Conservation (phyloP, 768 basidiomycete genomes). For the Mycena albidolilacea region DNA sequence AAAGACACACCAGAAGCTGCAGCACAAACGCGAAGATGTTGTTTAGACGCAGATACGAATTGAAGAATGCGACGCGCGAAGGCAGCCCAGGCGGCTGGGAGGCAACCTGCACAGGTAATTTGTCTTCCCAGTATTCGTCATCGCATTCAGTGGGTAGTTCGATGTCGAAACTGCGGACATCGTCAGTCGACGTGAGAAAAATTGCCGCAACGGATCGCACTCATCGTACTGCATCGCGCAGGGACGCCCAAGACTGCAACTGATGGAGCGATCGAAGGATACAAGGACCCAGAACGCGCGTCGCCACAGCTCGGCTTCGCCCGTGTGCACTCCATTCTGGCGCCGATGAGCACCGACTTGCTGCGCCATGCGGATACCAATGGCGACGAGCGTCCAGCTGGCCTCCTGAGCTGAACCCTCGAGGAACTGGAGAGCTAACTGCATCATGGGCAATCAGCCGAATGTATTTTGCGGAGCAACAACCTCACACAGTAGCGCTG, state of each 20-base stretch:
- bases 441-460: slow-evolving; percentile 2
- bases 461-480: not conserved
- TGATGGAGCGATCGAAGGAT: slow-evolving; percentile 62
- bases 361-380: slow-evolving; percentile 48
- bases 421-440: slow-evolving; percentile 70
- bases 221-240: not conserved
- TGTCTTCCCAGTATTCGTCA: not conserved
- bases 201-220: not conserved
- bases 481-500: slow-evolving; percentile 64
- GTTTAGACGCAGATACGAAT: slow-evolving; percentile 57
- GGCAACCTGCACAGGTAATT: slow-evolving; percentile 61
- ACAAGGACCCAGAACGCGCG: slow-evolving; percentile 68
- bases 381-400: slow-evolving; percentile 77
- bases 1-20: slow-evolving; percentile 63
- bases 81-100: slow-evolving; percentile 61
- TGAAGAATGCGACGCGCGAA: slow-evolving; percentile 56
- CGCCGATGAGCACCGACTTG: slow-evolving; percentile 81
- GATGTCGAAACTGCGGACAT: not conserved
- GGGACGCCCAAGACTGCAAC: slow-evolving; percentile 35
- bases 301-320: slow-evolving; percentile 82
- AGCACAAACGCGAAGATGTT: slow-evolving; percentile 56
- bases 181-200: no score
- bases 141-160: not conserved
- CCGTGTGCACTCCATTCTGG: slow-evolving; percentile 51
- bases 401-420: slow-evolving; percentile 72